A percentile compares a stretch with the other conserved stretches of the same genome.
Conservation (phyloP, 768 basidiomycete species). For the Naganishia randhawae region DNA sequence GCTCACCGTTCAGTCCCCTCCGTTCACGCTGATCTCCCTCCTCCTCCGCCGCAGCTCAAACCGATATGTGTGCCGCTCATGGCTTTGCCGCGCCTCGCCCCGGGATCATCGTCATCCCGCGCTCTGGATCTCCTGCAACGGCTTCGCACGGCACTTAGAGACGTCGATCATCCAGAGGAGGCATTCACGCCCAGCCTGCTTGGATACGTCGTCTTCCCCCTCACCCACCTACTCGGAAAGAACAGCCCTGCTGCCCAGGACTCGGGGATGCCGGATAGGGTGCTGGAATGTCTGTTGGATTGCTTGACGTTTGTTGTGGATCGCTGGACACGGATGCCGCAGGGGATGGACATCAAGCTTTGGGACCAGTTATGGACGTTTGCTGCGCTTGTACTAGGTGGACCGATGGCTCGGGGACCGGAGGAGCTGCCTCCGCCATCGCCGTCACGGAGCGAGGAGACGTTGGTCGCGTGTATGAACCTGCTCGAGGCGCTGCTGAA, state of each 20-base stretch:
- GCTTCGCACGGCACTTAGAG: constrained; percentile 57
- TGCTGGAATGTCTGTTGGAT: constrained; percentile 69
- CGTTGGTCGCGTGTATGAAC: constrained; percentile 66
- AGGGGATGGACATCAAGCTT: constrained; percentile 57
- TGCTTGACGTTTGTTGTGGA: constrained; percentile 60
- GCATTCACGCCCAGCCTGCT: constrained; percentile 62
- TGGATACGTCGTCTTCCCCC: constrained; percentile 80
- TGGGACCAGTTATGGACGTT: constrained; percentile 87
- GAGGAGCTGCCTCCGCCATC: constrained; percentile 62
- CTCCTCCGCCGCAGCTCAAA: constrained; percentile 56
- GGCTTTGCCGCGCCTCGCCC: constrained; percentile 63
- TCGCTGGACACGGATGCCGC: constrained; percentile 63
- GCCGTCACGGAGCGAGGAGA: constrained; percentile 69
- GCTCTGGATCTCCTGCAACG: constrained; percentile 58
- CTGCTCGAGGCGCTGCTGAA: constrained; percentile 67
- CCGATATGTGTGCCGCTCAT: constrained; percentile 75
- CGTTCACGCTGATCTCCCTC: not conserved
- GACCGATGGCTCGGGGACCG: constrained; percentile 54
- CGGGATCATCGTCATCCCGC: constrained; percentile 54
- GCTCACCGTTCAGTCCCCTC: no score
- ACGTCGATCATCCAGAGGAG: constrained; percentile 50
- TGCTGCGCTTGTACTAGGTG: constrained; percentile 63
- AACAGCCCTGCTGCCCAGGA: constrained; percentile 56
- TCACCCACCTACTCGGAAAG: constrained; percentile 76
- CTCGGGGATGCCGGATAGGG: constrained; percentile 57